A percentile compares a stretch with the other conserved stretches of the same genome.
phyloP scores from a whole-genome alignment of 495 filamentous ascomycete genomes.

The Diplogelasinospora grovesii region DNA sequence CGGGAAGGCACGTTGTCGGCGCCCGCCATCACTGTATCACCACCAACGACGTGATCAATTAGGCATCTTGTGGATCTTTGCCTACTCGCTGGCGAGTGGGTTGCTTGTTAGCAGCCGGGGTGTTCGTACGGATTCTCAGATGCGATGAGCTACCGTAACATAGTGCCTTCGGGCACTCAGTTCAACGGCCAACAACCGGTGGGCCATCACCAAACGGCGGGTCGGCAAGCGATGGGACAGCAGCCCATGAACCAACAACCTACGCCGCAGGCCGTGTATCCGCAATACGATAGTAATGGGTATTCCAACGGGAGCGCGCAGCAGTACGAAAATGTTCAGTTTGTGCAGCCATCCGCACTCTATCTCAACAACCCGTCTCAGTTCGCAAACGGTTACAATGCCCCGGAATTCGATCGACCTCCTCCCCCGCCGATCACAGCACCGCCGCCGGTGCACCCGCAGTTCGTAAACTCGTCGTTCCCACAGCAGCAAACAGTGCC shows the following conservation, averaged over 20 bases:
- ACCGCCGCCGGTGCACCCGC: constrained; percentile 3
- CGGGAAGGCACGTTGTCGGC: too few relatives aligned
- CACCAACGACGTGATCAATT: too few relatives aligned
- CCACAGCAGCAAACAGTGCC: constrained; percentile 12
- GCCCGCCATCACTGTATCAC: too few relatives aligned
- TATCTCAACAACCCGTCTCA: constrained; percentile 13
- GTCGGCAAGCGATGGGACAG: too few relatives aligned
- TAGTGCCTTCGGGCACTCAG: constrained; percentile 38
- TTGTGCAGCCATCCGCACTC: constrained; percentile 15
- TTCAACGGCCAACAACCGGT: constrained; percentile 31
- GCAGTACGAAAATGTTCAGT: constrained; percentile 26
- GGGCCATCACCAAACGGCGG: constrained; percentile 8
- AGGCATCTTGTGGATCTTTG: too few relatives aligned
- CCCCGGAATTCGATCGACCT: constrained; percentile 6
- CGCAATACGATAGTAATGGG: constrained; percentile 11
- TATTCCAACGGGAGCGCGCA: constrained; percentile 17
- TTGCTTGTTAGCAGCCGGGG: too few relatives aligned
- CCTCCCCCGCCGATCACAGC: not conserved
- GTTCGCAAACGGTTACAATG: constrained; percentile 17
- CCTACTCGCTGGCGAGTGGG: too few relatives aligned
- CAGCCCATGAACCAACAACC: too few relatives aligned
- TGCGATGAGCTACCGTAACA: constrained; percentile 37
- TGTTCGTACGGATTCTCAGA: too few relatives aligned
- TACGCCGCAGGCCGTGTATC: constrained; percentile 7
- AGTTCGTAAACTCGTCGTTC: constrained; percentile 18